Evolutionary conservation across 2,329 filamentous ascomycete species (phyloP), one percentile per base, ranked within the genome.

Genomic region (Scedosporium minutisporum): DNA sequence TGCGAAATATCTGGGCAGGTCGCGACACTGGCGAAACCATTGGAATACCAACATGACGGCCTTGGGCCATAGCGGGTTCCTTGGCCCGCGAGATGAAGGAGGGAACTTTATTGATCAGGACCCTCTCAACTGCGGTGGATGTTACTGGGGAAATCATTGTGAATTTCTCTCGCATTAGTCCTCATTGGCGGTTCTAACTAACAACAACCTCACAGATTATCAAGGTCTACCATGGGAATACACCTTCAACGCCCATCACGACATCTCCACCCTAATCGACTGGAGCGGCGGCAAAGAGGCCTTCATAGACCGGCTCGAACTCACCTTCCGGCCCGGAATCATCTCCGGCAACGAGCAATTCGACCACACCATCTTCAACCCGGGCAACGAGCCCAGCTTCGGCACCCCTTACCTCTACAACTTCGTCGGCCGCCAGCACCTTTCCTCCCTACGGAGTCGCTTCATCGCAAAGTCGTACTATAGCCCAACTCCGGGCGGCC

Each of bases 191-290:
- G 16, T 25, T n/a, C 25, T 7, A 16, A n/a, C 27, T 4, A 6
- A 25, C 27, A 60, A 53, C 25, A 41, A 16, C 16, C 23, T n/a
- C n/a, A 10, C 25, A 62, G 74, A 76, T 67, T 88, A 88, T 68
- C 78, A 88, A 70, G 85, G 77, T 9, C 78, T 81, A 7, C 81
- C 85, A 0, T 87, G 84, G 78, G 83, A 86, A 62, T 89, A 89
- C 73, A 84, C 81, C 4, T 86, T 87, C 77, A 87, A 86, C 64
- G 95, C 85, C n/a, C 82, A 87, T 58, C 87, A 90, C 71, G 87
- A 90, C 70, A 76, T 87, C 63, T 72, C 76, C 27, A 76, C 77
- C 23, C 71, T 87, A 61, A 79, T 89, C 62, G 66, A 76, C 2
- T 73, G 81, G 41, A 75, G 78, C 58, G 86, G 86, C n/a, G 87